Base-by-base conservation (phyloP, 208 protist genomes). In the Kentomonas sorsogonicus region DNA sequence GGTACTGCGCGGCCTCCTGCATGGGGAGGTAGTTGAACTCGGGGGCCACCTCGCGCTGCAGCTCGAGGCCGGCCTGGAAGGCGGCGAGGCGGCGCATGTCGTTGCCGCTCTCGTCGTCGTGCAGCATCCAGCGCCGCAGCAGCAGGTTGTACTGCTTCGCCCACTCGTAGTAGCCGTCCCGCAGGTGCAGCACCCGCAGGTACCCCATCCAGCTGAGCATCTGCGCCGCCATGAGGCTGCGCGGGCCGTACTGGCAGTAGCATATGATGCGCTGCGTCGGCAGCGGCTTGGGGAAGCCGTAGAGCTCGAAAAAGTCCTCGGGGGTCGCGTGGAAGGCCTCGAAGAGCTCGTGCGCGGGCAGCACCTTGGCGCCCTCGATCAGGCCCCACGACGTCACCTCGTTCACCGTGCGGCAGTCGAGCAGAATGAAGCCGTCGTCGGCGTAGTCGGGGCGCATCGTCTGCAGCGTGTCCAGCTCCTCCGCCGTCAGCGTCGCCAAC, bases 191-290 rank as follows among this genome's bases (percentile, higher is more conserved):
- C 16, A 87, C 77, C 55, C 85, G 79, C 9, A 80, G 55, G 52
- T 87, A 91, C 26, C 83, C 83, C 77, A 91, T 81, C 77, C 79
- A 91, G 63, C 79, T 87, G n/a, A 87, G 53, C 30, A 91, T 81
- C 63, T 91, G 83, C 36, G 83, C 79, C 27, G 83, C 83, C 83
- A 91, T 91, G 22, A 91, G 77, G 0, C 77, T 80, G 33, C 83
- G 76, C 6, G 83, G 83, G 11, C 83, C 83, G 56, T 83, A 91
- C 43, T 91, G 83, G 57, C 83, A 91, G 69, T 91, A 91, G 62
- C 77, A 91, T 27, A 91, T 86, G 50, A 91, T 83, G 48, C 73
- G 77, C 20, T 87, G 68, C 16, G 87, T 74, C 2, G 79, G 79
- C 13, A 56, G 52, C 25, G 83, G 83, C 53, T 91, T 91, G 13